Conservation (phyloP, 352 stramenopile species). For the Phytophthora sansomeana region DNA sequence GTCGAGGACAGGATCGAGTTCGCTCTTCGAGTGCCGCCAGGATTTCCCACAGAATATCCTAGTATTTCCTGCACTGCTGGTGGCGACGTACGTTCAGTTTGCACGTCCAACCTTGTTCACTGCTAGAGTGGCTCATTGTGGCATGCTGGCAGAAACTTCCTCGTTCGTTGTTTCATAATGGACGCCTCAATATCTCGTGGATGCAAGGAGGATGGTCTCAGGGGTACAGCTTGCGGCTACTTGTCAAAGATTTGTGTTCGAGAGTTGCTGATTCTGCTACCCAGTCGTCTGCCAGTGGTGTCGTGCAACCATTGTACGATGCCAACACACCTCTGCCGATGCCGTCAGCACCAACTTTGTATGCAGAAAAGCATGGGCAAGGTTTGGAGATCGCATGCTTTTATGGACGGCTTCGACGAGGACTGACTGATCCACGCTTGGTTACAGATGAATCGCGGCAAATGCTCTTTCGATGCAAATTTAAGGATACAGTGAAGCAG, state of each 20-base stretch:
- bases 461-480: conserved; percentile 78
- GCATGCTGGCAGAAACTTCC: conserved; percentile 51
- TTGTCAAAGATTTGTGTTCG: conserved; percentile 63
- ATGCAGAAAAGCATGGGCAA: conserved; percentile 20
- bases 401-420: too few relatives aligned
- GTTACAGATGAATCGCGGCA: conserved; percentile 26
- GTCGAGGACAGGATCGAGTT: conserved; percentile 52
- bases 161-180: conserved; percentile 39
- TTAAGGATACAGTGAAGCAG: conserved; percentile 49
- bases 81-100: conserved; percentile 43
- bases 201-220: conserved; percentile 60
- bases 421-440: background rate
- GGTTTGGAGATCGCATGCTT: conserved; percentile 6
- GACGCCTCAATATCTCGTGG: conserved; percentile 58
- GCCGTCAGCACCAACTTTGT: conserved; percentile 51
- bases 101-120: background rate
- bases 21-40: conserved; percentile 46
- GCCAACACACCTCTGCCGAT: conserved; percentile 16
- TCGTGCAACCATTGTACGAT: conserved; percentile 31
- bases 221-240: conserved; percentile 54
- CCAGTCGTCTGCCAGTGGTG: conserved; percentile 2
- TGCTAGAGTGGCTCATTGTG: background rate
- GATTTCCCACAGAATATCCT: conserved; percentile 52
- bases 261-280: conserved; percentile 27
- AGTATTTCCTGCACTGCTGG: conserved; percentile 59